Evolutionary conservation across 2,329 filamentous ascomycete genomes (phyloP).

Genomic region (Fusarium penzigii): DNA sequence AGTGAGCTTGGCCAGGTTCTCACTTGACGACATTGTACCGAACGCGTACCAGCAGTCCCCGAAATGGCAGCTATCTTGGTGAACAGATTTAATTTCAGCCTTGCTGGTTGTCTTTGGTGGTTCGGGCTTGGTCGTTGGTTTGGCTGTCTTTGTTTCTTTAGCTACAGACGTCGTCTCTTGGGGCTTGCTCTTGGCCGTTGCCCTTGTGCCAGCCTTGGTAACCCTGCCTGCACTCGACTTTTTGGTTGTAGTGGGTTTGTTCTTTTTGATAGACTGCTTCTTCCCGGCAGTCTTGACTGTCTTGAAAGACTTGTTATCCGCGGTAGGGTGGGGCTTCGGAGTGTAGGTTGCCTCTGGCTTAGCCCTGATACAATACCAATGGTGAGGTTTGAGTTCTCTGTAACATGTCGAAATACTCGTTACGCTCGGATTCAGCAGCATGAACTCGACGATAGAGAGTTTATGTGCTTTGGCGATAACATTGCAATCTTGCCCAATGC

Average conservation of each 20-base stretch:
- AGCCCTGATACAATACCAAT: background rate
- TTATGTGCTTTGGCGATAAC: too few relatives aligned
- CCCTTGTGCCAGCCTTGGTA: background rate
- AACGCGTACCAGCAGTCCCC: background rate
- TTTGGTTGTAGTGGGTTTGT: background rate
- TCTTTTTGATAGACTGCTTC: background rate
- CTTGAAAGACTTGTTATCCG: too few relatives aligned
- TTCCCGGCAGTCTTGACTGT: too few relatives aligned
- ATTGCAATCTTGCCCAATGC: too few relatives aligned
- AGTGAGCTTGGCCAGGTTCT: background rate
- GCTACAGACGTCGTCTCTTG: background rate
- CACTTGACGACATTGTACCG: too few relatives aligned
- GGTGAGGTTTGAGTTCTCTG: background rate
- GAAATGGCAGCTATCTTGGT: background rate
- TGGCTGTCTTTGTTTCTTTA: background rate
- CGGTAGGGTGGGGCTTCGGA: too few relatives aligned
- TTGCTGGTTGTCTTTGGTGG: too few relatives aligned
- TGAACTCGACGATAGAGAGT: background rate
- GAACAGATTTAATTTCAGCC: too few relatives aligned
- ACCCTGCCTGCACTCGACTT: background rate
- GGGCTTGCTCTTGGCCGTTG: too few relatives aligned
- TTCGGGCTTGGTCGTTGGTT: background rate
- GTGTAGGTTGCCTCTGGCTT: too few relatives aligned
- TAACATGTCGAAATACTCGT: background rate
- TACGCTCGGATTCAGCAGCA: background rate